Conservation (phyloP, 805 yeast species). For the Candida maris region DNA sequence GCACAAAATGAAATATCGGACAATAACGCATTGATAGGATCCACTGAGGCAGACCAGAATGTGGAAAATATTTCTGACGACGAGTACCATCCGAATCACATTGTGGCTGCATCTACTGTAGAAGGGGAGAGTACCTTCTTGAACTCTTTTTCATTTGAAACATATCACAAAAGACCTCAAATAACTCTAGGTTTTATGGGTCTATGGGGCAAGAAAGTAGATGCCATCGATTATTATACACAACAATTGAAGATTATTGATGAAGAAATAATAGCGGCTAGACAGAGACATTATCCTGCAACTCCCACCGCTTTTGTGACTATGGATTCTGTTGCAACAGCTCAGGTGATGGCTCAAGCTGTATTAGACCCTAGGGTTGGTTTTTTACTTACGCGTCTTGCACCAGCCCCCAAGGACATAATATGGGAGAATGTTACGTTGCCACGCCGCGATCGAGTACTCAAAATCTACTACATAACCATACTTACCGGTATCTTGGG, state of each 20-base stretch:
- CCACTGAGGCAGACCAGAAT: not conserved
- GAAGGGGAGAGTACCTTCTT: conserved; percentile 1
- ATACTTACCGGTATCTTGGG: conserved; percentile 64
- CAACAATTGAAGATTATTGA: conserved; percentile 67
- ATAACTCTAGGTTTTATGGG: conserved; percentile 61
- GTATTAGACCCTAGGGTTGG: conserved; percentile 87
- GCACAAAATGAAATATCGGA: not conserved
- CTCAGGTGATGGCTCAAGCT: conserved; percentile 96
- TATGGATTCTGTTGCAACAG: conserved; percentile 91
- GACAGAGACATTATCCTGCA: conserved; percentile 68
- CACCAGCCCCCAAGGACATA: conserved; percentile 96
- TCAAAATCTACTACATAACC: conserved; percentile 63
- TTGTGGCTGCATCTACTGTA: conserved; percentile 5
- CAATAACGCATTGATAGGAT: not conserved
- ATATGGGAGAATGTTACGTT: conserved; percentile 89
- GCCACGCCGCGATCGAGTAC: conserved; percentile 66
- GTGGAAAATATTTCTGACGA: conserved; percentile 19
- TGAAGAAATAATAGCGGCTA: conserved; percentile 59
- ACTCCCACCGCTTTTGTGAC: conserved; percentile 92
- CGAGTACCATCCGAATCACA: conserved; percentile 17
- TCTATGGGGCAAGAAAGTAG: conserved; percentile 63
- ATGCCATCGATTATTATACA: conserved; percentile 76
- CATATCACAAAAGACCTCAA: conserved; percentile 51
- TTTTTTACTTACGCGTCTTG: conserved; percentile 74
- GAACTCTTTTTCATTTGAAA: conserved; percentile 13